Evolutionary conservation across 257 asterid genomes (phyloP), one percentile per base, ranked within the genome.

Genomic region (Cordia subcordata): DNA sequence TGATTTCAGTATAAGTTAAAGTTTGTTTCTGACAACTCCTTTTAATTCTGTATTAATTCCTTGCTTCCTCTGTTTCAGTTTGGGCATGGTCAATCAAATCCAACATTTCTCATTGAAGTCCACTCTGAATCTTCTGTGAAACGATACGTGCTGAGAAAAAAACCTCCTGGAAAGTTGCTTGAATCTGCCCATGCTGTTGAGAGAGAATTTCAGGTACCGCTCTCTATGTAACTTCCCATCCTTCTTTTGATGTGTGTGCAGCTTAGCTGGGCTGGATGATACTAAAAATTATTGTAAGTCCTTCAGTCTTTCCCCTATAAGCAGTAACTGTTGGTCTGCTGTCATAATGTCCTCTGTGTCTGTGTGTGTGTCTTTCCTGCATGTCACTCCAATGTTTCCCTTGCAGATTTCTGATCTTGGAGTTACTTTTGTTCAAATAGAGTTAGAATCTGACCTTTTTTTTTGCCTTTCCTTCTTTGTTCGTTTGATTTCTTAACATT

Each of bases 1-100:
- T 27, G 50, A 37, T 20, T 20, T 33, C 22, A 32, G 13, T 32
- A 56, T 33, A 49, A 49, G 27, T 9, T 44, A 37, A 57, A 14
- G 14, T 37, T 61, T 21, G 13, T 40, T 45, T 27, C 35, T 27
- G 6, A 27, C 35, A 27, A 27, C 35, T 1, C 35, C 35, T 33
- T 19, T 57, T 53, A 54, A 13, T 39, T 19, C 32, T 50, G 50
- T 13, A 21, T 55, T 66, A 13, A 66, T 49, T 39, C 15, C 27
- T 11, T 39, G 17, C 56, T 62, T 18, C 6, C 22, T 60, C 55
- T 52, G 64, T 9, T 56, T 72, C 85, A 91, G 96, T 91, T 91
- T 76, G 96, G 98, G 66, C 96, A 91, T 66, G 96, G 98, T 17
- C 98, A 91, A 63, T 91, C 96, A 23, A 91, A 91, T 68, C 98